Percentiles rank a stretch among this genome's conserved stretches.
phyloP scores from a whole-genome alignment of 2,329 filamentous ascomycete genomes.

The Akanthomyces dipterigenus region DNA sequence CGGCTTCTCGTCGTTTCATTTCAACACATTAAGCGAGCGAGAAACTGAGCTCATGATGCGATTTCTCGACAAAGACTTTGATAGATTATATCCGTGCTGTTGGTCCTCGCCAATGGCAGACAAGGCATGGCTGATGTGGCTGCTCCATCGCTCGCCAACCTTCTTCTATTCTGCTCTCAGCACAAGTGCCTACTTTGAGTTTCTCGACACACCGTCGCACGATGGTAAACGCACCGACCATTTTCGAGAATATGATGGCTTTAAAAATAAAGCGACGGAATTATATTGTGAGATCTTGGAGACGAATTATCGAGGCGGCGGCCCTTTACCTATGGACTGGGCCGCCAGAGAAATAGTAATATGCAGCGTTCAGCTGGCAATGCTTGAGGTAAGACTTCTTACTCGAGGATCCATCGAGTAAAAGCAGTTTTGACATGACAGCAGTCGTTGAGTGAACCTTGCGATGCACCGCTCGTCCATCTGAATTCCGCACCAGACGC shows the following conservation, averaged over 20 bases:
- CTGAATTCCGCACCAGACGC: not conserved
- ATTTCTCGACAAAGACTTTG: not conserved
- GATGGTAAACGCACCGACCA: not conserved
- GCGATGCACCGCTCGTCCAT: not conserved
- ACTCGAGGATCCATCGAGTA: not conserved
- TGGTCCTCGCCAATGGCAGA: not conserved
- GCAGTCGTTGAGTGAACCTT: not conserved
- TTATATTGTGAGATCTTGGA: not conserved
- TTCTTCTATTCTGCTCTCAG: constrained; percentile 2
- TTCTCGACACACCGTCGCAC: not conserved
- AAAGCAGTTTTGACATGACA: not conserved
- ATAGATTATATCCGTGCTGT: not conserved
- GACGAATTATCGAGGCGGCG: not conserved
- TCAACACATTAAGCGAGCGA: not conserved
- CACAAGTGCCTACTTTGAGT: not conserved
- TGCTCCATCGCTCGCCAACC: not conserved
- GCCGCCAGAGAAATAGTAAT: not conserved
- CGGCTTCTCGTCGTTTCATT: not conserved
- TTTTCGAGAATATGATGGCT: not conserved
- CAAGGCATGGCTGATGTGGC: not conserved
- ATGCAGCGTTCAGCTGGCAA: not conserved
- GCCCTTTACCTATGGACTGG: not conserved
- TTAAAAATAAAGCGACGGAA: not conserved
- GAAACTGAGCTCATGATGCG: not conserved
- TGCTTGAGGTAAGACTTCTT: not conserved